These are phyloP conservation scores for Podospora comata DNA, from an alignment of 495 filamentous ascomycete genomes.

Conservation along the genomic window DNA sequence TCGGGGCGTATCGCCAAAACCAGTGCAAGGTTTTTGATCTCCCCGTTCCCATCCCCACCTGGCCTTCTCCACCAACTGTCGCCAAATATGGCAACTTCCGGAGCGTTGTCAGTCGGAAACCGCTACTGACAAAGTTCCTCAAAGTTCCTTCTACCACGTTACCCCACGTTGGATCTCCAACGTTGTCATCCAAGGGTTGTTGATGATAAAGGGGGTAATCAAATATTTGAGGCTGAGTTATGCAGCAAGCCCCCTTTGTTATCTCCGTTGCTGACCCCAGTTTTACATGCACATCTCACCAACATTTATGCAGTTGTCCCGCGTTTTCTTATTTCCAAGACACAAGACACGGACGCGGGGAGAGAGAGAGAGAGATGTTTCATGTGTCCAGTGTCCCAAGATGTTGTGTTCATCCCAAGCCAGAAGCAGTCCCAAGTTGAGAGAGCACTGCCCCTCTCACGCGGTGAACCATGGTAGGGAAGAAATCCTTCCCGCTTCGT, in stretches of 20 bases:
- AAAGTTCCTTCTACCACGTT: not conserved
- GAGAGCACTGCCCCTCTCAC: not conserved
- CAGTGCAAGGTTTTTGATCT: not conserved
- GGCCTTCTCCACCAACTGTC: not conserved
- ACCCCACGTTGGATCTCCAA: not conserved
- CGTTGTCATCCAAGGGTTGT: not conserved
- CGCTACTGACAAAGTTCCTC: not conserved
- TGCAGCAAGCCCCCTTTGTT: not conserved
- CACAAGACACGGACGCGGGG: not conserved
- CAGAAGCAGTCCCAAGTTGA: not conserved
- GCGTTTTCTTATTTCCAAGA: not conserved
- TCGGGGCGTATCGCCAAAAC: not conserved
- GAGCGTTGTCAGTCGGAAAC: not conserved
- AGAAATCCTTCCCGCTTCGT: not conserved
- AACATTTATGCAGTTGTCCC: not conserved
- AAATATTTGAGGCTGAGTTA: not conserved
- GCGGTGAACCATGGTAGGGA: not conserved
- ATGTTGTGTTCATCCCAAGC: not conserved
- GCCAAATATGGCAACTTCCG: not conserved
- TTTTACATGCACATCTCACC: not conserved
- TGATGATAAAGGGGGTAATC: not conserved
- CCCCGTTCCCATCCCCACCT: not conserved
- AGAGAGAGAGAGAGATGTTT: not conserved
- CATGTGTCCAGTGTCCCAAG: not conserved
- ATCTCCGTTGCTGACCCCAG: not conserved